Evolutionary conservation across 495 filamentous ascomycete genomes (phyloP), one percentile per base, ranked within the genome.

Genomic region (Xeromyces bisporus): DNA sequence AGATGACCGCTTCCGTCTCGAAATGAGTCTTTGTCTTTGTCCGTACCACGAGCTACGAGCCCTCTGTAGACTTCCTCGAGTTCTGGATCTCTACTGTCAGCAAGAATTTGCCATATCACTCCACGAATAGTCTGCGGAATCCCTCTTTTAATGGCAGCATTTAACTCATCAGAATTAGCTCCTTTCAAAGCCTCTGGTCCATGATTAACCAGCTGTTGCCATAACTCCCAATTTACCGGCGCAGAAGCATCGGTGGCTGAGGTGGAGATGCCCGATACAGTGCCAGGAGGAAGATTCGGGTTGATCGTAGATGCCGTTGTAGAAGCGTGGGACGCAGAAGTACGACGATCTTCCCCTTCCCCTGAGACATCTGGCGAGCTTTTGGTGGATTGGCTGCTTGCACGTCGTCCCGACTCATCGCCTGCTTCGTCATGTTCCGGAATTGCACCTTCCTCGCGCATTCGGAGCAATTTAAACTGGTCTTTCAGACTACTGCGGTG

Each of bases 101-200:
- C 85, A 41, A 99, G 53, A 8, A 93, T 84, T 53, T 99, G 89
- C 89, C 89, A 99, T 15, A 99, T 83, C 7, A 94, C 91, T 13
- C 89, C 89, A 28, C 89, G 71, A 33, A 99, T 91, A 11, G 84
- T 89, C 41, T 76, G 82, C 2, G 89, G 89, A 34, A 99, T 96
- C 24, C 89, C 89, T 29, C 79, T 76, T 23, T 89, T 81, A 35
- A 96, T 93, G 7, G 89, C 85, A 34, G 68, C 69, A 45, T 84
- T 92, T 32, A 99, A 56, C 43, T 93, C 86, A 33, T 86, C 79
- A 2, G 85, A 67, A 42, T 80, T 92, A 17, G 80, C 79, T 23
- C 80, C 66, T 16, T 79, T 79, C 36, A 94, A 74, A 6, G 82
- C 86, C 18, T 77, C 73, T 7, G 84, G 79, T 1, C 91, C 89